Percentiles rank a stretch among this genome's conserved stretches.
Conservation (phyloP, 768 basidiomycete species). For the Gloeostereum incarnatum region DNA sequence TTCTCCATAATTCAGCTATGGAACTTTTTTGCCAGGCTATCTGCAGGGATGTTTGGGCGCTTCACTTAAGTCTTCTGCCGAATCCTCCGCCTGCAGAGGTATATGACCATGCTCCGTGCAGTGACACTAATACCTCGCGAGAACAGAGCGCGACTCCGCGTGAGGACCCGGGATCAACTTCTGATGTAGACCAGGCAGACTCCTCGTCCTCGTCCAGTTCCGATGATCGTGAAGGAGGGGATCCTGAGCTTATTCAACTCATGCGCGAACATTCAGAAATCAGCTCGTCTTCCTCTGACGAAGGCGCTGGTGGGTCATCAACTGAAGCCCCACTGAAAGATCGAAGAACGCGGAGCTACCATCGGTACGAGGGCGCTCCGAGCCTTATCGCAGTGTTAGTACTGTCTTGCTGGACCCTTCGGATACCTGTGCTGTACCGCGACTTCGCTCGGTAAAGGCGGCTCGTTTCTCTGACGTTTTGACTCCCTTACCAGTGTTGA, state of each 20-base stretch:
- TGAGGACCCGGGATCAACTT: slow-evolving; percentile 11
- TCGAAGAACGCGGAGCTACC: slow-evolving; percentile 9
- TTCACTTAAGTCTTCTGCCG: slow-evolving; percentile 57
- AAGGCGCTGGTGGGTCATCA: slow-evolving; percentile 13
- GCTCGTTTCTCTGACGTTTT: slow-evolving; percentile 3
- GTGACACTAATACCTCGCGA: too few species aligned
- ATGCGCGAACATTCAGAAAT: slow-evolving; percentile 33
- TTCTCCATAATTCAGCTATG: not conserved
- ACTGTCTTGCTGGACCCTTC: slow-evolving; percentile 71
- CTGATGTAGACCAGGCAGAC: slow-evolving; percentile 9
- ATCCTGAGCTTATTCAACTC: slow-evolving; percentile 31
- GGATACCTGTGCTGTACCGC: slow-evolving; percentile 65
- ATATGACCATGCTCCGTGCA: slow-evolving; percentile 32
- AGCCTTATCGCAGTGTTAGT: slow-evolving; percentile 60
- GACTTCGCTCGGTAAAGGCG: slow-evolving; percentile 62
- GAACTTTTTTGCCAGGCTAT: slow-evolving; percentile 39
- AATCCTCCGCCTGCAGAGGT: slow-evolving; percentile 56
- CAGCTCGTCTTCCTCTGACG: slow-evolving; percentile 26
- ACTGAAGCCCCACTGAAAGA: slow-evolving; percentile 7
- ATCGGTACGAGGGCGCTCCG: slow-evolving; percentile 26
- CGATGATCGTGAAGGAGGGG: slow-evolving; percentile 15
- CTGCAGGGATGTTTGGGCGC: slow-evolving; percentile 75
- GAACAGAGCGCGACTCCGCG: too few species aligned
- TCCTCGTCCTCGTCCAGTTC: slow-evolving; percentile 13
- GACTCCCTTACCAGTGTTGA: slow-evolving; percentile 6